Conservation (phyloP, 352 stramenopile species). For the Plasmopara viticola region DNA sequence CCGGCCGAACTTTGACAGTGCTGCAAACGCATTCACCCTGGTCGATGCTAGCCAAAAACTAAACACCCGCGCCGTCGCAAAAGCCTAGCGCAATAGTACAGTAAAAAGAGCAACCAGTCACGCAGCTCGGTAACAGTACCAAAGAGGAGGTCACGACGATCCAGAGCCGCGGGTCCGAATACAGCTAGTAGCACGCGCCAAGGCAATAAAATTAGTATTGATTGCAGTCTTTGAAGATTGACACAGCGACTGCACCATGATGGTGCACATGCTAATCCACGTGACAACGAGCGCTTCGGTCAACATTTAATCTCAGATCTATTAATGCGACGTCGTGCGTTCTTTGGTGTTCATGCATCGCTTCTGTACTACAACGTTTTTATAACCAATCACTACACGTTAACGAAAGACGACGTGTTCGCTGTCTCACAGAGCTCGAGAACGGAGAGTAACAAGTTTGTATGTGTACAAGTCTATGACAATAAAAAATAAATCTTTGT, state of each 20-base stretch:
- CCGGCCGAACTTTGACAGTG: conserved; percentile 39
- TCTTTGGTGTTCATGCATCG: conserved; percentile 17
- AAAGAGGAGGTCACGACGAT: conserved; percentile 55
- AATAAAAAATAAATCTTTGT: conserved; percentile 31
- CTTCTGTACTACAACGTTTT: background rate
- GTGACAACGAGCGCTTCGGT: conserved; percentile 50
- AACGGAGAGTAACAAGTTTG: conserved; percentile 1
- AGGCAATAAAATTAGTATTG: conserved; percentile 6
- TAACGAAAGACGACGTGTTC: too few species aligned
- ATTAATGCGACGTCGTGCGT: background rate
- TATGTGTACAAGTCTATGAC: conserved; percentile 16
- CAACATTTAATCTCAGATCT: conserved; percentile 40
- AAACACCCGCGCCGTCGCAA: conserved; percentile 39
- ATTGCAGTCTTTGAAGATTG: background rate
- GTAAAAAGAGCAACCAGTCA: background rate
- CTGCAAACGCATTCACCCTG: conserved; percentile 39
- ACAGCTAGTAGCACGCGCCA: conserved; percentile 31
- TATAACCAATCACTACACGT: conserved; percentile 8
- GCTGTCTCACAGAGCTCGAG: too few species aligned
- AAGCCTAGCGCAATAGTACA: conserved; percentile 20
- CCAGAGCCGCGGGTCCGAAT: conserved; percentile 53
- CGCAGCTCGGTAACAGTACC: conserved; percentile 17
- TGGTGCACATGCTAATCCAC: conserved; percentile 53
- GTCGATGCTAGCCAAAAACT: conserved; percentile 29
- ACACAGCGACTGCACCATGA: conserved; percentile 41